Evolutionary conservation across 1,284 basidiomycete genomes (phyloP).

Genomic region (Stereum hirsutum): DNA sequence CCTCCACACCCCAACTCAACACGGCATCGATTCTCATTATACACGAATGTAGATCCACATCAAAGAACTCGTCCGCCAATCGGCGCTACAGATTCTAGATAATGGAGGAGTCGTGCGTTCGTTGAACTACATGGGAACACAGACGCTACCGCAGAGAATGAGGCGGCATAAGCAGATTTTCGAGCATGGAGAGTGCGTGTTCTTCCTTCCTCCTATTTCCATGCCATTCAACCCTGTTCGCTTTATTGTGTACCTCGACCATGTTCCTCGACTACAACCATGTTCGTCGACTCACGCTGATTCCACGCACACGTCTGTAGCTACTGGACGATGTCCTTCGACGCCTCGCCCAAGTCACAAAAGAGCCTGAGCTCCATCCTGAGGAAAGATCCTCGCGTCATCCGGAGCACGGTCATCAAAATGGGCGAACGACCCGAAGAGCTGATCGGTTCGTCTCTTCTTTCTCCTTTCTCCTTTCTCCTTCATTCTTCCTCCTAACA

Average conservation of each 20-base stretch:
- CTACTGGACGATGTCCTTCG: slow-evolving; percentile 88
- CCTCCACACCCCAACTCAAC: no score
- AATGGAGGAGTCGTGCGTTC: slow-evolving; percentile 75
- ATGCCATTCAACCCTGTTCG: no score
- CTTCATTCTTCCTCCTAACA: no score
- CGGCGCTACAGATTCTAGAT: slow-evolving; percentile 68
- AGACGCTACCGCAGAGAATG: slow-evolving; percentile 71
- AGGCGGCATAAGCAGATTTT: slow-evolving; percentile 57
- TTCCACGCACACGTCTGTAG: slow-evolving; percentile 32
- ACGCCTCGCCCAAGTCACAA: slow-evolving; percentile 70
- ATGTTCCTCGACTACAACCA: no score
- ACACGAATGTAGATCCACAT: slow-evolving; percentile 50
- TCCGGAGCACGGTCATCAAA: slow-evolving; percentile 78
- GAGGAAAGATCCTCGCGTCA: slow-evolving; percentile 71
- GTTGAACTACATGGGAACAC: slow-evolving; percentile 70
- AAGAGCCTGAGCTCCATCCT: slow-evolving; percentile 56
- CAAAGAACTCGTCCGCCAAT: slow-evolving; percentile 66
- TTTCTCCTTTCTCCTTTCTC: no score
- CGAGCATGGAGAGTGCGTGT: slow-evolving; percentile 69
- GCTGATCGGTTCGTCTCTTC: no score
- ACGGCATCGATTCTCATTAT: not conserved
- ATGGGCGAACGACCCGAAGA: slow-evolving; percentile 69
- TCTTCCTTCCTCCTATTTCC: not conserved
- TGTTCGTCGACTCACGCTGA: not conserved
- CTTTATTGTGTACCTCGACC: no score